Evolutionary conservation across 306 rosid genomes (phyloP), one percentile per base, ranked within the genome.

Genomic region (Canavalia ensiformis): DNA sequence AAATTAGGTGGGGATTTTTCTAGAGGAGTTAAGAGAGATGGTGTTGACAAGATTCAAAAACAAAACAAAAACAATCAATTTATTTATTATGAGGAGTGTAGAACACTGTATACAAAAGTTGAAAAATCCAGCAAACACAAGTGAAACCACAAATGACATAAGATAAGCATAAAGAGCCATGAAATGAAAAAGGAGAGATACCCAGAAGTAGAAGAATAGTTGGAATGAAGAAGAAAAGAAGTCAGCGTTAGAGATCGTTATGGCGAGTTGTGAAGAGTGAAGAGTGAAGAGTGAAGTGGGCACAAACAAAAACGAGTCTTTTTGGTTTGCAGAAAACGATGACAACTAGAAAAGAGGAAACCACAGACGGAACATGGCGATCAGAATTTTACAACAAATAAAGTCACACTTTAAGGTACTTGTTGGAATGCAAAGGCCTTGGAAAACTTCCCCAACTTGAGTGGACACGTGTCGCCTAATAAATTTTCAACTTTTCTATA

Each of bases 241-340:
- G 78, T 10, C 8, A 75, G 57, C 6, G n/a, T 28, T 44, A 8
- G 62, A 64, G 80, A 72, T 83, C 59, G 79, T 3, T 0, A 46
- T 46, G 7, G 8, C 7, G 70, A 62, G 67, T 12, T 37, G 49
- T 12, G 64, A 35, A 59, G 72, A 47, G 7, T 4, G 25, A 18
- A 18, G 25, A 18, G 68, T 0, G 31, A 62, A 2, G 4, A 6
- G 69, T 12, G 75, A 11, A 67, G 4, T 33, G 8, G 44, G 74
- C 66, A 72, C 33, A 35, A 34, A 28, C 7, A 47, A 71, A 66
- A 73, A 37, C 8, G 71, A 72, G 1, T 29, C 9, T 74, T 84
- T 84, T 49, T 55, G 6, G 45, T 52, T 78, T 37, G 71, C 81
- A 66, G 81, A 78, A 74, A 67, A 51, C 34, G 31, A 76, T 9